These are phyloP conservation scores for Amauroascus niger DNA, from an alignment of 2,329 filamentous ascomycete genomes.

Conservation along the genomic window DNA sequence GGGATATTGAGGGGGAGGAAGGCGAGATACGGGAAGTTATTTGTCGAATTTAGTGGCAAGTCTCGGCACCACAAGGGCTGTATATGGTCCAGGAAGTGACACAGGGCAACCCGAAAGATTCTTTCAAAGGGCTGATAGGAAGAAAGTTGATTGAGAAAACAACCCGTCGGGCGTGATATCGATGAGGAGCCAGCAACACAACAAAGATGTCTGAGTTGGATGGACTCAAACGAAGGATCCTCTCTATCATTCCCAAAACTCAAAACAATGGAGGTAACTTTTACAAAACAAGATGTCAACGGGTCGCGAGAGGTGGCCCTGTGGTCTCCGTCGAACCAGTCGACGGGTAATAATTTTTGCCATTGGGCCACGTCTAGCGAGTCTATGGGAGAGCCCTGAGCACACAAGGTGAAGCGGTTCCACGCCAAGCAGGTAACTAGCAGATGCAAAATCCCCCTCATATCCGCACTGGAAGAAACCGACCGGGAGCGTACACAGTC, in stretches of 20 bases:
- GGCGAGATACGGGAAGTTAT: constrained; percentile 13
- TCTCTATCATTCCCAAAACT: not conserved
- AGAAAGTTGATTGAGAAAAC: constrained; percentile 3
- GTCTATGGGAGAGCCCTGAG: constrained; percentile 19
- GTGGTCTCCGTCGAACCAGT: constrained; percentile 25
- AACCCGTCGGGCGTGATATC: constrained; percentile 7
- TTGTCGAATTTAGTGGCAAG: constrained; percentile 13
- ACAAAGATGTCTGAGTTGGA: not conserved
- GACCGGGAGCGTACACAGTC: not conserved
- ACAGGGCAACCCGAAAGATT: constrained; percentile 8
- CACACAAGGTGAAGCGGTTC: constrained; percentile 9
- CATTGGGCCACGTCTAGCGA: constrained; percentile 37
- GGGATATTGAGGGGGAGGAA: constrained; percentile 11
- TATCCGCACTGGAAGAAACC: not conserved
- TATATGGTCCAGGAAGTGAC: constrained; percentile 12
- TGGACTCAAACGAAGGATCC: constrained; percentile 1
- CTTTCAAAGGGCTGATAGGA: constrained; percentile 10
- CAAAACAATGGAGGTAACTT: not conserved
- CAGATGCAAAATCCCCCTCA: constrained; percentile 8
- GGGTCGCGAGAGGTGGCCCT: not conserved
- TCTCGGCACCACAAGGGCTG: constrained; percentile 13
- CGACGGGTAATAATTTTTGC: constrained; percentile 23
- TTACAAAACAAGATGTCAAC: not conserved
- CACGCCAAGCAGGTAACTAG: constrained; percentile 8
- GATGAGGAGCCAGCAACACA: constrained; percentile 1